Conservation (phyloP, 2,329 filamentous ascomycete species). For the Dactylellina haptotyla region DNA sequence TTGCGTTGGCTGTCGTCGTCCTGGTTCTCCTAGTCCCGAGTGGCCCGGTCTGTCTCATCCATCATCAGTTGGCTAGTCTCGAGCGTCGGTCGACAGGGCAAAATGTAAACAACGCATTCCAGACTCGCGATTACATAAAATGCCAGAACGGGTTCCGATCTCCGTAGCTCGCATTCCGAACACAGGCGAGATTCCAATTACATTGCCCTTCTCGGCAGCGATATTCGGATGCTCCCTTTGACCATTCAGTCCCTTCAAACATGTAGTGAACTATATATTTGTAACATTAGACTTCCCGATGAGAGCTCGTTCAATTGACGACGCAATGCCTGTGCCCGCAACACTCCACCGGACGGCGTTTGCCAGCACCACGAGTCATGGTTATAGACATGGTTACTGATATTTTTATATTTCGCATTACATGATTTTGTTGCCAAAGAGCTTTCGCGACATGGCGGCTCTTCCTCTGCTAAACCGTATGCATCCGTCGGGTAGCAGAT, state of each 20-base stretch:
- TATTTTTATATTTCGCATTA: slow-evolving; percentile 10
- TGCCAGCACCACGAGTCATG: slow-evolving; percentile 5
- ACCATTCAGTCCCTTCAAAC: not conserved
- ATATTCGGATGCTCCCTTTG: not conserved
- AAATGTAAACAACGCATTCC: slow-evolving; percentile 1
- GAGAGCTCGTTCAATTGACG: not conserved
- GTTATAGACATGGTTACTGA: too few relatives aligned
- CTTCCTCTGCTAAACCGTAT: too few relatives aligned
- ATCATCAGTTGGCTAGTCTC: not conserved
- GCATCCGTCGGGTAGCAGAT: too few relatives aligned
- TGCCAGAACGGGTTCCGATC: too few relatives aligned
- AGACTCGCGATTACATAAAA: not conserved
- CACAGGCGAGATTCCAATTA: not conserved
- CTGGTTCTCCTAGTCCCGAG: too few relatives aligned
- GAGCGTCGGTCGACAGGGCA: not conserved
- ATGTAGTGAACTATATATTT: not conserved
- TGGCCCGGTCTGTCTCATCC: not conserved
- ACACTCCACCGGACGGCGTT: too few relatives aligned
- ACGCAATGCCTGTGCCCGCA: too few relatives aligned
- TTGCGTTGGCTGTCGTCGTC: too few relatives aligned
- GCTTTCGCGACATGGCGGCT: not conserved
- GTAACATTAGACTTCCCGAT: not conserved
- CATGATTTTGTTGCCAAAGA: not conserved
- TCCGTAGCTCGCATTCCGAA: not conserved
- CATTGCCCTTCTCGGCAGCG: not conserved